Evolutionary conservation across 2,329 filamentous ascomycete genomes (phyloP).

Genomic region (Exophiala mesophila): DNA sequence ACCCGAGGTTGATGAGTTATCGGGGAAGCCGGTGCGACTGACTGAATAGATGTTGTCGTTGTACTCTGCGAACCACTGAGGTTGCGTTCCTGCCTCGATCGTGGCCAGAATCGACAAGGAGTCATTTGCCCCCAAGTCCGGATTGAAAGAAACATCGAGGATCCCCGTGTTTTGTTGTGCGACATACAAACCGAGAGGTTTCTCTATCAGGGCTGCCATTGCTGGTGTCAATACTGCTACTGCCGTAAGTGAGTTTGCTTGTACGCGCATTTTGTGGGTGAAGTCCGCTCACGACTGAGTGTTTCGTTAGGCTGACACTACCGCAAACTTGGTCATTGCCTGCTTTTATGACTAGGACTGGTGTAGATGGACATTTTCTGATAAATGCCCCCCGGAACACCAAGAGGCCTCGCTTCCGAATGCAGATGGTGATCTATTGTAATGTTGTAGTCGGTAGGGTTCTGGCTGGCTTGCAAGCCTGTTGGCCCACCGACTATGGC

Average conservation of each 20-base stretch:
- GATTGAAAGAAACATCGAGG: slow-evolving; percentile 11
- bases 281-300: no score
- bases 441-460: no score
- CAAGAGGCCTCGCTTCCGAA: no score
- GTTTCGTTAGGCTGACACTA: no score
- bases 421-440: no score
- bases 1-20: slow-evolving; percentile 3
- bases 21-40: slow-evolving; percentile 6
- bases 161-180: slow-evolving; percentile 14
- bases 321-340: no score
- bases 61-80: slow-evolving; percentile 5
- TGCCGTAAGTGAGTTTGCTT: background rate
- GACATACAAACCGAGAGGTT: slow-evolving; percentile 6
- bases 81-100: slow-evolving; percentile 11
- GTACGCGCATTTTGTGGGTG: background rate
- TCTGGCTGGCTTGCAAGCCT: no score
- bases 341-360: no score
- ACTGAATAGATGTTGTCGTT: slow-evolving; percentile 12
- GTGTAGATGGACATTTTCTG: no score
- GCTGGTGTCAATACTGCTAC: background rate
- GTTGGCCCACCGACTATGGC: no score
- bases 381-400: no score
- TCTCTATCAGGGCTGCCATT: background rate
- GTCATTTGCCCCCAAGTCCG: slow-evolving; percentile 4
- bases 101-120: slow-evolving; percentile 6